phyloP scores from a whole-genome alignment of 2,329 filamentous ascomycete species.

The Gliomastix tumulicola region DNA sequence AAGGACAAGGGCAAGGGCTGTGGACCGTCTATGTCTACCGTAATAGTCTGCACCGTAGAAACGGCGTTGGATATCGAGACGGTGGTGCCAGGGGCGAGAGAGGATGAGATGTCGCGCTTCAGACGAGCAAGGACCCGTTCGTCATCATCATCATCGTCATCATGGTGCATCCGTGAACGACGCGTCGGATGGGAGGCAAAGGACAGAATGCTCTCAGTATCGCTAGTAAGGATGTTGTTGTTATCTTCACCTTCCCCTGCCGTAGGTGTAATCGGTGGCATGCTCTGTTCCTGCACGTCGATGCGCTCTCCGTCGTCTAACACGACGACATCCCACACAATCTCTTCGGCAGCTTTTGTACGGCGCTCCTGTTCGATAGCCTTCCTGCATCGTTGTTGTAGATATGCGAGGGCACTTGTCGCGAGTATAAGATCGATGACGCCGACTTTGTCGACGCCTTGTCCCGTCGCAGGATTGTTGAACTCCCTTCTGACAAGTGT shows the following conservation, averaged over 20 bases:
- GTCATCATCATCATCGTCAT: slow-evolving; percentile 17
- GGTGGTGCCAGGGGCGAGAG: slow-evolving; percentile 47
- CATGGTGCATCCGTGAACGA: not conserved
- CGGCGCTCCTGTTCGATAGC: slow-evolving; percentile 41
- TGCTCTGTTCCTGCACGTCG: slow-evolving; percentile 30
- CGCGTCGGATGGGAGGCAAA: too few species aligned
- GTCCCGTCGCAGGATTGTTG: slow-evolving; percentile 53
- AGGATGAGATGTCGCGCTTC: slow-evolving; percentile 45
- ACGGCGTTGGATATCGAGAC: slow-evolving; percentile 54
- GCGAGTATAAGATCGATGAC: slow-evolving; percentile 55
- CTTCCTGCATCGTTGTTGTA: slow-evolving; percentile 50
- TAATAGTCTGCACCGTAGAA: slow-evolving; percentile 55
- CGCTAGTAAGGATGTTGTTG: not conserved
- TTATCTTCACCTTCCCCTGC: too few species aligned
- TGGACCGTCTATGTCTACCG: slow-evolving; percentile 53
- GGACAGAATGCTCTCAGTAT: not conserved
- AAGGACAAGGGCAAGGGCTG: slow-evolving; percentile 43
- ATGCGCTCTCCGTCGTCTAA: slow-evolving; percentile 51
- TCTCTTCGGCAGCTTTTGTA: slow-evolving; percentile 42
- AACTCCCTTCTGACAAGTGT: slow-evolving; percentile 58
- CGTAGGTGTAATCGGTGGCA: slow-evolving; percentile 2
- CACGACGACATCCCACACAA: slow-evolving; percentile 62
- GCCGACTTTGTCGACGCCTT: slow-evolving; percentile 51
- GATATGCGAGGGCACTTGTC: slow-evolving; percentile 52
- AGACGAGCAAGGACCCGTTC: slow-evolving; percentile 36